phyloP scores from a whole-genome alignment of 2,329 filamentous ascomycete species.

The Aspergillus novofumigatus region DNA sequence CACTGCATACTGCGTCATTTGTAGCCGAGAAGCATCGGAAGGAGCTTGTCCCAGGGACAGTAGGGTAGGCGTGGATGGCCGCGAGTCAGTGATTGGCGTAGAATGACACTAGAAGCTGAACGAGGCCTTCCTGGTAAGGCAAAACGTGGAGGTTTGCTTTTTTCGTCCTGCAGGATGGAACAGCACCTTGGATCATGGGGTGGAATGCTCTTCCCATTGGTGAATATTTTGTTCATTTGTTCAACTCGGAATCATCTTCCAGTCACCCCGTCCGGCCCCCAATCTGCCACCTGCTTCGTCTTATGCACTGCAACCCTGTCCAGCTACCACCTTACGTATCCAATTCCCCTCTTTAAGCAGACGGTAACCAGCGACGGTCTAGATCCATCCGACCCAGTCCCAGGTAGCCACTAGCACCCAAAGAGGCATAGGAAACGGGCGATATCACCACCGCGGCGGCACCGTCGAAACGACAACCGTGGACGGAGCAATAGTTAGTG shows the following conservation, averaged over 20 bases:
- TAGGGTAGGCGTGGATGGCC: no score
- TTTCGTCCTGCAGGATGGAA: no score
- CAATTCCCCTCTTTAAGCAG: neutral
- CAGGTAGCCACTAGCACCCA: neutral
- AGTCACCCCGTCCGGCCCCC: neutral
- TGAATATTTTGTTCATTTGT: no score
- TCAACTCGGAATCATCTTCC: neutral
- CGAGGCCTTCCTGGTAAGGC: no score
- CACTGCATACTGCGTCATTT: no score
- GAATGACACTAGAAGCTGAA: no score
- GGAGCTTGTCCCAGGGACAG: no score
- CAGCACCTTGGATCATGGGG: no score
- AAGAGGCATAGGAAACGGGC: neutral
- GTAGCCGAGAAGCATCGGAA: no score
- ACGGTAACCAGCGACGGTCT: neutral
- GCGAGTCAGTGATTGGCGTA: no score
- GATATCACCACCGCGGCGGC: neutral
- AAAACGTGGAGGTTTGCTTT: no score
- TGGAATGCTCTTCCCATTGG: no score
- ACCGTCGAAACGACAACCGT: neutral
- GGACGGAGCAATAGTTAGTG: neutral
- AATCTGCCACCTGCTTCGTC: neutral
- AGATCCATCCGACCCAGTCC: neutral
- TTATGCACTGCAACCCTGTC: neutral
- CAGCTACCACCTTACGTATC: neutral